These are phyloP conservation scores for Annulohypoxylon maeteangense DNA, from an alignment of 495 filamentous ascomycete genomes.

Conservation along the genomic window DNA sequence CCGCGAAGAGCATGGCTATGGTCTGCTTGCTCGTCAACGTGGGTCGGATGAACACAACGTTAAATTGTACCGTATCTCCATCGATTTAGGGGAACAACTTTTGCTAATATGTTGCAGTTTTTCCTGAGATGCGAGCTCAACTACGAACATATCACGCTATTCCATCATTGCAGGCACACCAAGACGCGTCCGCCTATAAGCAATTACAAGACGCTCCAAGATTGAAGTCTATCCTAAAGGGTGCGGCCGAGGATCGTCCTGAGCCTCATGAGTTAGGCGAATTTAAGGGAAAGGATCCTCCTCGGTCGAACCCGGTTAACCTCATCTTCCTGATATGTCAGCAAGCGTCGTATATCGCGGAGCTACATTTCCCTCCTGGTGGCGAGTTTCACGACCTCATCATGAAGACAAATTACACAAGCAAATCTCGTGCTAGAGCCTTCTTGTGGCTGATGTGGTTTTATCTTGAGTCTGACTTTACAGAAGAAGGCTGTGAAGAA, in stretches of 20 bases:
- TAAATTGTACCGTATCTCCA: conserved; percentile 78
- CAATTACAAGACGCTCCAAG: conserved; percentile 96
- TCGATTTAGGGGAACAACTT: not conserved
- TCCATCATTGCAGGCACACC: conserved; percentile 91
- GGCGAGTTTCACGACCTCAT: conserved; percentile 96
- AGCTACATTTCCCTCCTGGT: conserved; percentile 85
- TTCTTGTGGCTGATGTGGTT: conserved; percentile 99
- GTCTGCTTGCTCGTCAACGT: conserved; percentile 97
- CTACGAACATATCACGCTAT: conserved; percentile 98
- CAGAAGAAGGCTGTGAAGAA: conserved; percentile 78
- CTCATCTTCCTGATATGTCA: conserved; percentile 95
- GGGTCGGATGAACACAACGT: conserved; percentile 97
- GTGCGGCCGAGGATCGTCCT: conserved; percentile 90
- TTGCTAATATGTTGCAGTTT: conserved; percentile 71
- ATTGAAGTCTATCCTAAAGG: conserved; percentile 96
- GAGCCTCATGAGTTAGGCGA: conserved; percentile 89
- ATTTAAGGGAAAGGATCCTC: conserved; percentile 71
- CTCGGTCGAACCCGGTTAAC: conserved; percentile 96
- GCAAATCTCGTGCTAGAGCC: conserved; percentile 82
- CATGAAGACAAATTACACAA: conserved; percentile 86
- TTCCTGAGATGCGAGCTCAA: conserved; percentile 99
- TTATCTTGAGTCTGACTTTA: conserved; percentile 97
- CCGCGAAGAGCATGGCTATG: conserved; percentile 98
- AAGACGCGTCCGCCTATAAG: conserved; percentile 96
- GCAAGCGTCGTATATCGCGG: conserved; percentile 89